Base-by-base conservation (phyloP, 768 basidiomycete genomes). In the Lentinula edodes region DNA sequence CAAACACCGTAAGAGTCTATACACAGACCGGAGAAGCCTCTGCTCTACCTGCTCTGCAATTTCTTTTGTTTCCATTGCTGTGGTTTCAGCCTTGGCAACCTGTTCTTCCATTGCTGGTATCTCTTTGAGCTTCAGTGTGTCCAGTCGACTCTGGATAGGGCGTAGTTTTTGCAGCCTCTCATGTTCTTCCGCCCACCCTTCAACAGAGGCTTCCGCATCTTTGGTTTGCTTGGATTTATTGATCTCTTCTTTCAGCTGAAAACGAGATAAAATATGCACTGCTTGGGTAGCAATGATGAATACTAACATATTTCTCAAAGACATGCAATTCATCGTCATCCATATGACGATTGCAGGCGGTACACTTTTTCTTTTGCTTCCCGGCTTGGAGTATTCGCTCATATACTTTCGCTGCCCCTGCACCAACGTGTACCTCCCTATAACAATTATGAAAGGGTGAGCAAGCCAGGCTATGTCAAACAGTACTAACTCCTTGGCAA, bases 281-380 rank as follows among this genome's bases (percentile, higher is more conserved):
- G 28, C 3, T 28, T 28, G 3, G 3, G 2, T 28, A 28, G 28
- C 28, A 28, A 62, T 20, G 9, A 62, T 28, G 20, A 62, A 50
- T 13, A 75, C 86, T 57, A 61, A 91, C 93, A 67, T 85, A 85
- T 73, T 80, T 82, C 71, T 95, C 89, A 63, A 95, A 91, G 0
- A 80, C 78, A 0, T 74, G 73, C 10, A 80, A 64, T 62, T 82
- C 79, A 10, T 71, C 68, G 54, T 81, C 80, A 20, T 81, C 75
- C 68, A 98, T 74, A 42, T 77, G 77, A 1, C 95, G 83, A 66
- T 86, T 85, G 69, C 96, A 98, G 7, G 86, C 86, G 10, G 83
- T 77, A 67, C 96, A 99, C 0, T 78, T 72, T 67, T 89, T 86
- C 63, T 87, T 83, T 54, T 78, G 75, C 68, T 83, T 83, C 38